Evolutionary conservation across 371 early-diverging fungal species (phyloP), one percentile per base, ranked within the genome.

Genomic region (Entomophthora muscae): DNA sequence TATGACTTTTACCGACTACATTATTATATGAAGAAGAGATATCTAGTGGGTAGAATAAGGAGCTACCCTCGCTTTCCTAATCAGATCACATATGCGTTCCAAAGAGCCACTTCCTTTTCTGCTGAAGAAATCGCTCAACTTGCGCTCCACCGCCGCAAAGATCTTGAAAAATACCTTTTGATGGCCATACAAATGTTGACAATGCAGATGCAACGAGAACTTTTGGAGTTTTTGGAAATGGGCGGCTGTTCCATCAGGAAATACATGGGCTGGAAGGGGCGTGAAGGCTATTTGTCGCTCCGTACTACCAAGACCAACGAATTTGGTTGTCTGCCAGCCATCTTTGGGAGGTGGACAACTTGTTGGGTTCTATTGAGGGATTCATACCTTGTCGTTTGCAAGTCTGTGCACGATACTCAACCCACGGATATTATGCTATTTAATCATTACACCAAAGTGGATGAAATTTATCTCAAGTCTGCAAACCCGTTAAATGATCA

Each of bases 231-330:
- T 67, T 67, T 91, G 57, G 88, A 89, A 67, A 69, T 90, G 26
- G 85, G 88, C 26, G 79, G 83, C 5, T 74, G 83, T 59, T 85
- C 86, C 53, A 78, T 90, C 53, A 75, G 77, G 22, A 81, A 78
- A 56, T 86, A 85, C 64, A 82, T 86, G 76, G 88, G 90, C 1
- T 89, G 89, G 89, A 90, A 90, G 66, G 88, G 88, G 56, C 88
- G 87, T 64, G 91, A 90, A 67, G 87, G 86, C 12, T 82, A 81
- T 63, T 65, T 90, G 67, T 76, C 83, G 1, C 75, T 77, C 51
- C 24, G 52, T 21, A 23, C 23, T 1, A 29, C 28, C 21, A 42
- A 52, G 31, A n/a, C 29, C 1, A 21, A 2, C 28, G 33, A 64
- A 56, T 12, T 26, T 22, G 42, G 59, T 1, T 64, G 58, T 22